phyloP scores from a whole-genome alignment of 805 yeast genomes.

The Teunomyces stri region DNA sequence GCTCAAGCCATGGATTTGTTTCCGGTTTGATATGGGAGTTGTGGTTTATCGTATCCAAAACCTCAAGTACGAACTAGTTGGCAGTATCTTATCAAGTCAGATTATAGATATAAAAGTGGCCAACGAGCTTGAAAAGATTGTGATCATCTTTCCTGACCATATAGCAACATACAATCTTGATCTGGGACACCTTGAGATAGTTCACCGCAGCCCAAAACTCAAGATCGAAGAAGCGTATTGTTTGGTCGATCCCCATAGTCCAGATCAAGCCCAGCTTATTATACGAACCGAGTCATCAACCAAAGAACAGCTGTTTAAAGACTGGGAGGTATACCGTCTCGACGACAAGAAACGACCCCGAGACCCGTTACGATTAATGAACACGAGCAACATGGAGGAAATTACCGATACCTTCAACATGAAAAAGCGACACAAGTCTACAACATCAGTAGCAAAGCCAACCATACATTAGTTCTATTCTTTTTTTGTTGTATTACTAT shows the following conservation, averaged over 20 bases:
- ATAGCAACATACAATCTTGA: conserved; percentile 4
- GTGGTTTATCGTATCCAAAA: neutral
- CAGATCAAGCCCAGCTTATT: neutral
- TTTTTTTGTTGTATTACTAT: conserved; percentile 3
- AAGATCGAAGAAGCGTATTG: conserved; percentile 1
- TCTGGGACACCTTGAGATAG: conserved; percentile 2
- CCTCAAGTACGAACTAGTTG: neutral
- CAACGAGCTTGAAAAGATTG: neutral
- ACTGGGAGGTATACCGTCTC: conserved; percentile 5
- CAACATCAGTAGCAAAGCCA: neutral
- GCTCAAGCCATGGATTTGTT: neutral
- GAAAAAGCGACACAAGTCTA: conserved; percentile 7
- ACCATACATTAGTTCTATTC: conserved; percentile 2
- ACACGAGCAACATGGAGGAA: conserved; percentile 16
- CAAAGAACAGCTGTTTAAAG: conserved; percentile 5
- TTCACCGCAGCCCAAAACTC: neutral
- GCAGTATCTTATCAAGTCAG: neutral
- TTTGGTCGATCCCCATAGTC: neutral
- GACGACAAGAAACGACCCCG: neutral
- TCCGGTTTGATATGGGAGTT: neutral
- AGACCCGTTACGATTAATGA: conserved; percentile 2
- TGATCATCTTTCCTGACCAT: conserved; percentile 5
- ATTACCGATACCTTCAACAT: conserved; percentile 28
- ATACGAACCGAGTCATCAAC: conserved; percentile 2
- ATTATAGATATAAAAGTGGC: neutral